Evolutionary conservation across 495 filamentous ascomycete species (phyloP).

Genomic region (Penicillium alfredii): DNA sequence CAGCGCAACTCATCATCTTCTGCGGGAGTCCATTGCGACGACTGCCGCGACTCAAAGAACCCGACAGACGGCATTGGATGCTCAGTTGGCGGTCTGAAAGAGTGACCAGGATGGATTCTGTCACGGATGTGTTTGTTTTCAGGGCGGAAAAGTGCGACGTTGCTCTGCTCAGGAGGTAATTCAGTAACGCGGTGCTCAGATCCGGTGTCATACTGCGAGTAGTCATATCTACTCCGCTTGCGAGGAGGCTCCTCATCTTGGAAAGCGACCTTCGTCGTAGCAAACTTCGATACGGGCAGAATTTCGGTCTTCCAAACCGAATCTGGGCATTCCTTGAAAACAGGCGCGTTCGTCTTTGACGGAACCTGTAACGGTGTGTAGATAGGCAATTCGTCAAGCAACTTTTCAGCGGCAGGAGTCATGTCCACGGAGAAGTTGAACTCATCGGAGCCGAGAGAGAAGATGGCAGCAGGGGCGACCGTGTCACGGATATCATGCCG

Average conservation of each 20-base stretch:
- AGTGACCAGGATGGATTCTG: constrained; percentile 83
- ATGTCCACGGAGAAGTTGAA: constrained; percentile 71
- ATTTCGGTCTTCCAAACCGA: constrained; percentile 68
- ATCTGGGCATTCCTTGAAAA: constrained; percentile 56
- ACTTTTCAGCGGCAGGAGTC: constrained; percentile 68
- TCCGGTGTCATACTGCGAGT: constrained; percentile 59
- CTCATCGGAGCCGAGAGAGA: constrained; percentile 74
- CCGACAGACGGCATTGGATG: constrained; percentile 77
- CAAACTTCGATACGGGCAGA: constrained; percentile 81
- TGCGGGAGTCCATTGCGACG: constrained; percentile 83
- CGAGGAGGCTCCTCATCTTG: constrained; percentile 57
- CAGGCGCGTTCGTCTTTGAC: constrained; percentile 49
- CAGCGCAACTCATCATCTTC: constrained; percentile 86
- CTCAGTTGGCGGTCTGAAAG: constrained; percentile 89
- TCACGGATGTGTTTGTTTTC: constrained; percentile 88
- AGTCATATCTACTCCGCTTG: constrained; percentile 76
- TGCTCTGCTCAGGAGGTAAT: constrained; percentile 62
- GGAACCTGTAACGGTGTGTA: constrained; percentile 61
- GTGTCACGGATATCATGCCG: constrained; percentile 34
- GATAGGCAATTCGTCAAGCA: constrained; percentile 80
- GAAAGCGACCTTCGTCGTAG: constrained; percentile 71
- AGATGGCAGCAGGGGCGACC: constrained; percentile 65
- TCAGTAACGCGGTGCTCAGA: constrained; percentile 46
- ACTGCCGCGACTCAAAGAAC: constrained; percentile 79
- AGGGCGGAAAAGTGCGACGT: constrained; percentile 81